A percentile compares a stretch with the other conserved stretches of the same genome.
Conservation (phyloP, 176 grass and related monocot genomes). For the Triticum monococcum region DNA sequence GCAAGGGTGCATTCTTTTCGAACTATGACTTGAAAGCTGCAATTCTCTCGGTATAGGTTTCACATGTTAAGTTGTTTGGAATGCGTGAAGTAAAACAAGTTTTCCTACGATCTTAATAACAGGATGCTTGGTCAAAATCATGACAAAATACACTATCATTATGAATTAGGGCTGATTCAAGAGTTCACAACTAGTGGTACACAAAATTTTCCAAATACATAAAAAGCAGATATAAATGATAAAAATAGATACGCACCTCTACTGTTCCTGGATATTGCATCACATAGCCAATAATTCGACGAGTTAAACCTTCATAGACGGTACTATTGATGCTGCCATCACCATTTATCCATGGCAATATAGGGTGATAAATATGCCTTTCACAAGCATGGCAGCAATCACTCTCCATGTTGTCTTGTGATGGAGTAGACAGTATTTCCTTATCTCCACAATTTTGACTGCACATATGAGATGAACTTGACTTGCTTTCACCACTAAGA, state of each 20-base stretch:
- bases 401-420: constrained; percentile 22
- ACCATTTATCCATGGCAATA: constrained; percentile 96
- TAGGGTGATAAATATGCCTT: constrained; percentile 52
- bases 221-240: neutral
- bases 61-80: neutral
- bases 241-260: constrained; percentile 54
- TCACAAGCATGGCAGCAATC: constrained; percentile 33
- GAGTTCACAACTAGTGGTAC: neutral
- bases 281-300: constrained; percentile 70
- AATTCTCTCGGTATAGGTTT: neutral
- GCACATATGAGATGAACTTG: constrained; percentile 8
- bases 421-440: constrained; percentile 3
- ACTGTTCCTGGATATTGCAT: constrained; percentile 83
- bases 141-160: constrained; percentile 12
- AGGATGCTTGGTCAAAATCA: neutral
- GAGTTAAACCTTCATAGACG: constrained; percentile 72
- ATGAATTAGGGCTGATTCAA: neutral
- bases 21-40: neutral
- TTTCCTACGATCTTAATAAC: neutral
- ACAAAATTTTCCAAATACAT: neutral
- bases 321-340: constrained; percentile 81
- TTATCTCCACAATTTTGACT: constrained; percentile 24
- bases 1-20: neutral
- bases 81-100: neutral
- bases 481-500: constrained; percentile 48